These are phyloP conservation scores for Dactylellina drechsleri DNA, from an alignment of 2,329 filamentous ascomycete species.

Conservation along the genomic window DNA sequence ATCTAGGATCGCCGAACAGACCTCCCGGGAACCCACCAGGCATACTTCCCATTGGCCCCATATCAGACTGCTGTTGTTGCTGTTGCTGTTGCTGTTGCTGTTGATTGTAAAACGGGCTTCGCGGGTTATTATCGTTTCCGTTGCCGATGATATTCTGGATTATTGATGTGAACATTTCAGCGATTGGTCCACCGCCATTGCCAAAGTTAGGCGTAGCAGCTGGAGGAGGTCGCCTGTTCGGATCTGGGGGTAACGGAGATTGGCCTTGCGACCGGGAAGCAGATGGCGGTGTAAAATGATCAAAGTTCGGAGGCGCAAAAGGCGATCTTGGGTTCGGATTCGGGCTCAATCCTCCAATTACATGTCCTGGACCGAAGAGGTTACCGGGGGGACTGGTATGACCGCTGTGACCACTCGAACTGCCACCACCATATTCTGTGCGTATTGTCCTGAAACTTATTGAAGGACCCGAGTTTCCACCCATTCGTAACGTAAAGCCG, in stretches of 20 bases:
- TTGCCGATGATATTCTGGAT: constrained; percentile 49
- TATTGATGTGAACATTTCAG: constrained; percentile 52
- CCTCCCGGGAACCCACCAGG: constrained; percentile 12
- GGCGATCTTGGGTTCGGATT: constrained; percentile 27
- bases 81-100: not conserved
- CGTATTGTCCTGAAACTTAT: constrained; percentile 51
- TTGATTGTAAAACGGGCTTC: constrained; percentile 13
- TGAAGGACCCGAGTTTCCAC: constrained; percentile 35
- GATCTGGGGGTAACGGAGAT: constrained; percentile 19
- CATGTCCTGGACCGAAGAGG: constrained; percentile 34
- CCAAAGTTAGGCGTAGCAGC: constrained; percentile 43
- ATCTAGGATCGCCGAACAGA: constrained; percentile 15
- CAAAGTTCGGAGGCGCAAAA: constrained; percentile 27
- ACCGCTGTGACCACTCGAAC: no score
- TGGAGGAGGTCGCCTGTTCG: constrained; percentile 20
- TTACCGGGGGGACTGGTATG: constrained; percentile 14
- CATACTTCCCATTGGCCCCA: not conserved
- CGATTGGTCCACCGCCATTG: constrained; percentile 32
- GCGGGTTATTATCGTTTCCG: constrained; percentile 10
- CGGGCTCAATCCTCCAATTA: constrained; percentile 33
- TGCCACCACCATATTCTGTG: constrained; percentile 13
- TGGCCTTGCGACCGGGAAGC: constrained; percentile 17
- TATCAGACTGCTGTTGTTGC: no score
- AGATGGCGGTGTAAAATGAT: constrained; percentile 16
- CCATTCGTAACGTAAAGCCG: constrained; percentile 49